Conservation (phyloP, 2,329 filamentous ascomycete genomes). For the Ophiocordyceps camponoti-saundersi region DNA sequence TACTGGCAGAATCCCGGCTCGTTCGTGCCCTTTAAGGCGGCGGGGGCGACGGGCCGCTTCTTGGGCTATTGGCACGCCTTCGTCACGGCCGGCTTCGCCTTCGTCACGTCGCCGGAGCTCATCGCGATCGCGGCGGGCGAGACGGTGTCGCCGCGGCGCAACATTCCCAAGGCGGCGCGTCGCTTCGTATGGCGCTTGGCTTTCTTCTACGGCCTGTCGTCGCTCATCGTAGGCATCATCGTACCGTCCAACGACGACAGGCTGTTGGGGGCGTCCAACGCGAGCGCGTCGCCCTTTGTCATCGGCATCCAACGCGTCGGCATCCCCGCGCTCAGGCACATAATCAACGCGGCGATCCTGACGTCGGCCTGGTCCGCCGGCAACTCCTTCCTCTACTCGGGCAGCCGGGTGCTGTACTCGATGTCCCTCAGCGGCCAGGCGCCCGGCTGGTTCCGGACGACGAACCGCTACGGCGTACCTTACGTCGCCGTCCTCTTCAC, state of each 20-base stretch:
- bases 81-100: slow-evolving; percentile 41
- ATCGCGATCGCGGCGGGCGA: slow-evolving; percentile 48
- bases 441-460: slow-evolving; percentile 40
- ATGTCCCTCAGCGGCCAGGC: slow-evolving; percentile 52
- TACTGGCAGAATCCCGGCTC: slow-evolving; percentile 22
- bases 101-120: slow-evolving; percentile 46
- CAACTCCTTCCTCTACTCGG: slow-evolving; percentile 47
- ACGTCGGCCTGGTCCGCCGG: slow-evolving; percentile 48
- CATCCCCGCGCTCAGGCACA: slow-evolving; percentile 44
- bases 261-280: slow-evolving; percentile 39
- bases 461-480: slow-evolving; percentile 45
- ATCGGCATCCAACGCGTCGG: slow-evolving; percentile 49
- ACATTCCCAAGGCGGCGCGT: slow-evolving; percentile 47
- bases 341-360: slow-evolving; percentile 53
- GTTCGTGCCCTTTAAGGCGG: slow-evolving; percentile 28
- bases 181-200: slow-evolving; percentile 45
- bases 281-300: slow-evolving; percentile 45
- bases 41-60: slow-evolving; percentile 33
- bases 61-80: slow-evolving; percentile 41
- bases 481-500: slow-evolving; percentile 35
- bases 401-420: slow-evolving; percentile 52
- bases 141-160: slow-evolving; percentile 44
- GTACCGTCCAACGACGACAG: slow-evolving; percentile 47
- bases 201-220: slow-evolving; percentile 46
- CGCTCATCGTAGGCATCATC: slow-evolving; percentile 42